These are phyloP conservation scores for Ephemerocybe angulata DNA, from an alignment of 768 basidiomycete genomes.

Conservation along the genomic window DNA sequence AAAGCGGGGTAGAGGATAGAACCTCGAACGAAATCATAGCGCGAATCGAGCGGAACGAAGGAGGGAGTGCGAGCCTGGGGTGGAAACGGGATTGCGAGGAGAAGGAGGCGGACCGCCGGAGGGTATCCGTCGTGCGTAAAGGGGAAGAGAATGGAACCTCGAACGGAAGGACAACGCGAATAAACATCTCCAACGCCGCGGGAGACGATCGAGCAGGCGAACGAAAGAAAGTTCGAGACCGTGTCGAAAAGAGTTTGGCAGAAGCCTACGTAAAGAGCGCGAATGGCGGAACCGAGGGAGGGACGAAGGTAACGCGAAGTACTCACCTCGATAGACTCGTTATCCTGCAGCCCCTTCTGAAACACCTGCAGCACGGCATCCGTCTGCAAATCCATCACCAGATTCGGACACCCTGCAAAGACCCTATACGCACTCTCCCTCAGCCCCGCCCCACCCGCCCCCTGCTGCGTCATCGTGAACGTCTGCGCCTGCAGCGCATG, in stretches of 20 bases:
- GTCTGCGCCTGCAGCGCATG: slow-evolving; percentile 72
- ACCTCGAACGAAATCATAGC: no score
- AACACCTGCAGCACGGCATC: slow-evolving; percentile 67
- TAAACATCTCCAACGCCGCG: no score
- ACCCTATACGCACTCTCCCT: slow-evolving; percentile 67
- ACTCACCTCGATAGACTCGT: slow-evolving; percentile 56
- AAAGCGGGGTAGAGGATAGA: no score
- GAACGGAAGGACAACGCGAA: no score
- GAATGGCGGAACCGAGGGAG: not conserved
- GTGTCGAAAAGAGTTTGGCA: no score
- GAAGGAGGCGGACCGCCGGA: no score
- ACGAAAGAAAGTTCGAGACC: not conserved
- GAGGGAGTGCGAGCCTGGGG: no score
- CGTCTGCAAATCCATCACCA: slow-evolving; percentile 72
- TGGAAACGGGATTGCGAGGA: no score
- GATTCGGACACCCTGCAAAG: slow-evolving; percentile 70
- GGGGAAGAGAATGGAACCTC: no score
- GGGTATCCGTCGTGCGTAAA: no score
- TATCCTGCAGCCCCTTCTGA: slow-evolving; percentile 64
- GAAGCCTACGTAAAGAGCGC: no score
- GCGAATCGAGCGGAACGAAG: no score
- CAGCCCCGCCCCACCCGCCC: slow-evolving; percentile 24
- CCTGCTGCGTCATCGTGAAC: slow-evolving; percentile 58
- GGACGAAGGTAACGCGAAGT: not conserved
- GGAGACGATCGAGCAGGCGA: not conserved